Base-by-base conservation (phyloP, 306 rosid genomes). In the Acacia acuminata region DNA sequence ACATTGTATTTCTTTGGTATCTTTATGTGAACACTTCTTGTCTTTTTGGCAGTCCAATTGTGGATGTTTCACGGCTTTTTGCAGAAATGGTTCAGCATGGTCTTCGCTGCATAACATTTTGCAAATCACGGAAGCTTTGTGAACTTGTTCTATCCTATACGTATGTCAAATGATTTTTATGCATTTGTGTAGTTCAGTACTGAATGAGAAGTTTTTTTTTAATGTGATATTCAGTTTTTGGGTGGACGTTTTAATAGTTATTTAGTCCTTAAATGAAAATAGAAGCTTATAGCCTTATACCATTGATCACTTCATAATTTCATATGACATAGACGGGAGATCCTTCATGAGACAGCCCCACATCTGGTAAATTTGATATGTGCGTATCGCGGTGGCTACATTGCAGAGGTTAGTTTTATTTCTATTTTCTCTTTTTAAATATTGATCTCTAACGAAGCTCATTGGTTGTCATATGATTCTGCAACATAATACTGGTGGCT, bases 81-180 rank as follows among this genome's bases (percentile, higher is more conserved):
- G 98, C 97, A 14, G 99, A 96, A 90, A 93, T 96, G 99, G 93
- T 96, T 82, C 97, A 90, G 91, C 99, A 96, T 84, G 96, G 99
- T 79, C 98, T 96, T 88, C 96, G 99, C 73, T 90, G 98, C 89
- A 89, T 96, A 68, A 91, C 96, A 36, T 96, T 96, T 73, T 93
- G 99, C 85, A 96, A 87, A 90, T 86, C 96, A 58, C 90, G 96
- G 85, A 93, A 93, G 87, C 98, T 93, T 71, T 93, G 96, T 81
- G 97, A 93, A 87, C 91, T 96, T 81, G 96, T 95, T 78, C 82
- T 93, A 81, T 87, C 87, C 71, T 83, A 90, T 89, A 86, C 98
- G 99, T 95, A 92, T 75, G 99, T 89, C 83, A 83, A 73, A 81
- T 83, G 75, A 43, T 61, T 68, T 76, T 81, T 75, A 11, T 80